A percentile compares a stretch with the other conserved stretches of the same genome.
Evolutionary conservation across 331 rosid genomes (phyloP).

Genomic region (Malus hybrid): DNA sequence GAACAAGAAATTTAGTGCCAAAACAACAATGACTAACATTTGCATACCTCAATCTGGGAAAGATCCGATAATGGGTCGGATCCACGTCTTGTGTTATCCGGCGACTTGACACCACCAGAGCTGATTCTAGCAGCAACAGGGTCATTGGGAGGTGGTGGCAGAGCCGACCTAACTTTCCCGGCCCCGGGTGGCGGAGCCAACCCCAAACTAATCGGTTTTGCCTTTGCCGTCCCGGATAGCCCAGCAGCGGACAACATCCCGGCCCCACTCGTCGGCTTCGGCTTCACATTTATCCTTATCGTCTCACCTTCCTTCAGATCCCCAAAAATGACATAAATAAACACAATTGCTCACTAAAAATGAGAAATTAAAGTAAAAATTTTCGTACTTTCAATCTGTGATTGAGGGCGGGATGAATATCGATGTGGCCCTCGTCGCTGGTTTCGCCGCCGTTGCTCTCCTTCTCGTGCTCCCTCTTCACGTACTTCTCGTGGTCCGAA

Average conservation of each 20-base stretch:
- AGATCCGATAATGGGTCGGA: constrained; percentile 77
- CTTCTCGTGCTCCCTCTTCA: constrained; percentile 66
- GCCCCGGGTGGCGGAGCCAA: constrained; percentile 90
- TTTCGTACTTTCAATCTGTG: constrained; percentile 72
- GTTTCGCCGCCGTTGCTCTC: constrained; percentile 22
- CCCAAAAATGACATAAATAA: not conserved
- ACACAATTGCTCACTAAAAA: not conserved
- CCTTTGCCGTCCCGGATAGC: constrained; percentile 54
- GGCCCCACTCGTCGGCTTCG: constrained; percentile 64
- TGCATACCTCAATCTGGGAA: constrained; percentile 78
- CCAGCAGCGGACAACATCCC: constrained; percentile 99
- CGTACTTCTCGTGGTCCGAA: constrained; percentile 95
- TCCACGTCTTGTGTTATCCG: constrained; percentile 32
- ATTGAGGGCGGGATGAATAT: constrained; percentile 89
- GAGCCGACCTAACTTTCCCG: constrained; percentile 72
- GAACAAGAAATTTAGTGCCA: not conserved
- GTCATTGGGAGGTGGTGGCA: constrained; percentile 95
- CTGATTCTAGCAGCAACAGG: constrained; percentile 68
- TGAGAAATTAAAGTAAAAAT: not conserved
- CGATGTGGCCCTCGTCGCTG: constrained; percentile 64
- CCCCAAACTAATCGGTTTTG: constrained; percentile 42
- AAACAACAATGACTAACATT: not conserved
- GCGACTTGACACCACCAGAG: constrained; percentile 36
- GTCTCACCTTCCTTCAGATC: constrained; percentile 88
- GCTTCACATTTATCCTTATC: constrained; percentile 91